These are phyloP conservation scores for Leptomonas seymouri DNA, from an alignment of 208 protist species.

Conservation along the genomic window DNA sequence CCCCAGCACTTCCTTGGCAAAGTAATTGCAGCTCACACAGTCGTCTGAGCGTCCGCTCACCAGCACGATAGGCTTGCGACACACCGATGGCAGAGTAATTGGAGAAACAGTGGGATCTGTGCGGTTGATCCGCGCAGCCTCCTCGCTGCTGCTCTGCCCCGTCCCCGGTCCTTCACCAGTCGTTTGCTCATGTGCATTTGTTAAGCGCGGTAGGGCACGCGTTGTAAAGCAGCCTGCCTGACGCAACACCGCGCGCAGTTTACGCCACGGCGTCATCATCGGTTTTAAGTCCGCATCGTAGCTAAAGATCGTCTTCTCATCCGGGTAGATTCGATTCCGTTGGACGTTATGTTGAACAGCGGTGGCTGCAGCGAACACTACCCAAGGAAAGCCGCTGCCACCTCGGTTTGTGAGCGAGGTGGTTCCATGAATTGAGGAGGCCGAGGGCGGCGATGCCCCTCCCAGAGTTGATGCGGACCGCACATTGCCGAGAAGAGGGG, in stretches of 20 bases:
- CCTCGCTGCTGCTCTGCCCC: no score
- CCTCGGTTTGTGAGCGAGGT: background rate
- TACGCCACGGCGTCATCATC: conserved; percentile 24
- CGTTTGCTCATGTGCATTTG: no score
- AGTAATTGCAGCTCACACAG: conserved; percentile 30
- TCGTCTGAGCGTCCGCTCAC: conserved; percentile 28
- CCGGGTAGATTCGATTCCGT: background rate
- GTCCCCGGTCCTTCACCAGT: no score
- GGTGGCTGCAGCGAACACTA: conserved; percentile 16
- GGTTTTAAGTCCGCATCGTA: conserved; percentile 27
- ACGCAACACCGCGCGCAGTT: conserved; percentile 16
- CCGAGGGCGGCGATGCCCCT: background rate
- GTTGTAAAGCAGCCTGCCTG: conserved; percentile 24
- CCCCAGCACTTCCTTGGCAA: conserved; percentile 15
- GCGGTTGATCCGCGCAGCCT: background rate
- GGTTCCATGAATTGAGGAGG: background rate
- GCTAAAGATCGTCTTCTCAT: background rate
- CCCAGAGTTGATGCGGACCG: no score
- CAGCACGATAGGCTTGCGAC: conserved; percentile 36
- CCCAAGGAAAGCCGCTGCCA: background rate
- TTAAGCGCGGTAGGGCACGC: conserved; percentile 23
- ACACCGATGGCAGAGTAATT: conserved; percentile 24
- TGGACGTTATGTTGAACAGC: background rate
- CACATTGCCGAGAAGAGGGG: no score
- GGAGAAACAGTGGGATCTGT: conserved; percentile 1